phyloP scores from a whole-genome alignment of 1,139 yeast genomes.

The Blastobotrys persicus region DNA sequence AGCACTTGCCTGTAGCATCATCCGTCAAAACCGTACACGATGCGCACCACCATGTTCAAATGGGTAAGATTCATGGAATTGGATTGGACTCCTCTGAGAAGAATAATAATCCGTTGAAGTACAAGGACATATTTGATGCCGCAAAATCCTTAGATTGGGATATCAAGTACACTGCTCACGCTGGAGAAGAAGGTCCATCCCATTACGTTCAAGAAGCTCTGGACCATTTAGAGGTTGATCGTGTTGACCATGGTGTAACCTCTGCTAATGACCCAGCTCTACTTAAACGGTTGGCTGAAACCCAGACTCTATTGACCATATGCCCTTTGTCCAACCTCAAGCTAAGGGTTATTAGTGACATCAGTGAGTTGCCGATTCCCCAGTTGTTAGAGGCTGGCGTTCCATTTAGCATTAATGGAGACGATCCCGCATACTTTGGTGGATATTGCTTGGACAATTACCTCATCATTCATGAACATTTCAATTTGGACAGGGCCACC shows the following conservation, averaged over 20 bases:
- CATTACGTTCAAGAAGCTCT: slow-evolving; percentile 57
- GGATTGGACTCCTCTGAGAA: slow-evolving; percentile 77
- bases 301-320: slow-evolving; percentile 57
- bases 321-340: slow-evolving; percentile 78
- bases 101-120: slow-evolving; percentile 69
- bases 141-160: slow-evolving; percentile 44
- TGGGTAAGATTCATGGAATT: slow-evolving; percentile 63
- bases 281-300: slow-evolving; percentile 52
- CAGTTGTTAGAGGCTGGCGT: slow-evolving; percentile 57
- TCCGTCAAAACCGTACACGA: slow-evolving; percentile 56
- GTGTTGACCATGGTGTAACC: slow-evolving; percentile 80
- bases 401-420: slow-evolving; percentile 76
- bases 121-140: slow-evolving; percentile 55
- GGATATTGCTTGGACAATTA: slow-evolving; percentile 78
- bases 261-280: slow-evolving; percentile 53
- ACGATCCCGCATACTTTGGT: slow-evolving; percentile 86
- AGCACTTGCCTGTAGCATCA: slow-evolving; percentile 62
- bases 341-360: slow-evolving; percentile 67
- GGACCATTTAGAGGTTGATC: slow-evolving; percentile 55
- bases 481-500: slow-evolving; percentile 53
- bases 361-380: slow-evolving; percentile 62
- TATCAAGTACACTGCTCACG: slow-evolving; percentile 71
- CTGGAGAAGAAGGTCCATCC: slow-evolving; percentile 84
- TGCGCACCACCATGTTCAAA: slow-evolving; percentile 50
- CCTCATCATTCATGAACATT: slow-evolving; percentile 58